A percentile compares a stretch with the other conserved stretches of the same genome.
phyloP scores from a whole-genome alignment of 441 rosid species.

The Syzygium syzygioides region DNA sequence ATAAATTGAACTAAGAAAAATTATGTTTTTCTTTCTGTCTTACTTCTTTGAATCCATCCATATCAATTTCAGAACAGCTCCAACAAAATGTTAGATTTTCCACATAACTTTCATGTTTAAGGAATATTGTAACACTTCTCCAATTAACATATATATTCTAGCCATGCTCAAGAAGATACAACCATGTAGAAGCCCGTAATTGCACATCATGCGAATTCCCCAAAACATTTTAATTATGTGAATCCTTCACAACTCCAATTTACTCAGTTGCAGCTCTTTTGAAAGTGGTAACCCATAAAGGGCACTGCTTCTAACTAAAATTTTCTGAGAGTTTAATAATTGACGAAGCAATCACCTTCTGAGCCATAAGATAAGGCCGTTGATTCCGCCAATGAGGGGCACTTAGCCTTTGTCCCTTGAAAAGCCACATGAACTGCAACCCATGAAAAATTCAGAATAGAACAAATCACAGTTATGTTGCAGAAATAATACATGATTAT shows the following conservation, averaged over 20 bases:
- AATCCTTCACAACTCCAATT: background rate
- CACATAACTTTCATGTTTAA: background rate
- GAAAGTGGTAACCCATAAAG: background rate
- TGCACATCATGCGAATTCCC: background rate
- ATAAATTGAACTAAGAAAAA: background rate
- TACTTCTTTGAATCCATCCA: background rate
- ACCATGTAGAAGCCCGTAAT: background rate
- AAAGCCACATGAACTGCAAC: slow-evolving; percentile 79
- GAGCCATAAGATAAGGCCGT: slow-evolving; percentile 69
- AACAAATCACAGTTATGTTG: background rate
- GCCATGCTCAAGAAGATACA: background rate
- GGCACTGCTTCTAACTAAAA: background rate
- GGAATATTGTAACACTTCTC: background rate
- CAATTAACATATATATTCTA: background rate
- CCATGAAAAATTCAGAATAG: background rate
- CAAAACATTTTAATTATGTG: background rate
- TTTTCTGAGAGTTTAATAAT: background rate
- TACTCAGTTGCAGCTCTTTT: background rate
- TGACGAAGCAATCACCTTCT: slow-evolving; percentile 41
- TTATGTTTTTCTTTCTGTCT: background rate
- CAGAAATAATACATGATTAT: background rate
- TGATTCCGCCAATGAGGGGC: slow-evolving; percentile 88
- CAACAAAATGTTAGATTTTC: background rate
- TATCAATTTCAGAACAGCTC: background rate
- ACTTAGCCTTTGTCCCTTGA: slow-evolving; percentile 76